Conservation (phyloP, 225 moss, liverwort and hornwort species). For the Sphagnum tenellum region DNA sequence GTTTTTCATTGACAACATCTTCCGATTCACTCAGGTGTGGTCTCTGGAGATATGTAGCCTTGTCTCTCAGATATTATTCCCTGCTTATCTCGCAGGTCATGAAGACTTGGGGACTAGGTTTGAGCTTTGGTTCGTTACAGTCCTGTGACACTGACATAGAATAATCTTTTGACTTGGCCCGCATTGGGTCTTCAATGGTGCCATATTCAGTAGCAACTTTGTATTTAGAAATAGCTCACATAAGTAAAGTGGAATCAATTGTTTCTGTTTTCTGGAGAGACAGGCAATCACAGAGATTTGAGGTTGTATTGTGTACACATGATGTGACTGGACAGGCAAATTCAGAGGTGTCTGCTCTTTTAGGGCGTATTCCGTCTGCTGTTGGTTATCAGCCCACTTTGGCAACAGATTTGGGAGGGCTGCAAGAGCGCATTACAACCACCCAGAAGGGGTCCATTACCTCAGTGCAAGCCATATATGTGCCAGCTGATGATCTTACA, state of each 20-base stretch:
- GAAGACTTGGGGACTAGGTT: not conserved
- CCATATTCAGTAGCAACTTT: too few species aligned
- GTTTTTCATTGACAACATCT: conserved; percentile 94
- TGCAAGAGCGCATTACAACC: conserved; percentile 93
- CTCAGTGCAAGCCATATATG: conserved; percentile 94
- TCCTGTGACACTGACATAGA: too few species aligned
- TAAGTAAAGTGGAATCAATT: too few species aligned
- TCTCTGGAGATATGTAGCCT: not conserved
- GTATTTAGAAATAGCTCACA: too few species aligned
- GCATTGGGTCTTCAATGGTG: too few species aligned
- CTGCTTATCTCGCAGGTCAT: not conserved
- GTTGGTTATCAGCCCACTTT: conserved; percentile 95
- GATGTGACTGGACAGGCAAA: conserved; percentile 41
- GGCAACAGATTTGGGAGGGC: conserved; percentile 89
- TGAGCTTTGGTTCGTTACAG: too few species aligned
- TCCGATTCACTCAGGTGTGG: conserved; percentile 92
- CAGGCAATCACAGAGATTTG: too few species aligned
- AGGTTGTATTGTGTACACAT: not conserved
- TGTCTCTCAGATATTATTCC: not conserved
- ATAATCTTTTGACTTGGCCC: too few species aligned
- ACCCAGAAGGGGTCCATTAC: conserved; percentile 91
- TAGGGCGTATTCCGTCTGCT: conserved; percentile 94
- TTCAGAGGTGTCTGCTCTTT: conserved; percentile 92
- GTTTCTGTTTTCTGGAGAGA: too few species aligned
- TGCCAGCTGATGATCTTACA: conserved; percentile 90